Conservation (phyloP, 139 green algal species). For the Chlorella vulgaris region DNA sequence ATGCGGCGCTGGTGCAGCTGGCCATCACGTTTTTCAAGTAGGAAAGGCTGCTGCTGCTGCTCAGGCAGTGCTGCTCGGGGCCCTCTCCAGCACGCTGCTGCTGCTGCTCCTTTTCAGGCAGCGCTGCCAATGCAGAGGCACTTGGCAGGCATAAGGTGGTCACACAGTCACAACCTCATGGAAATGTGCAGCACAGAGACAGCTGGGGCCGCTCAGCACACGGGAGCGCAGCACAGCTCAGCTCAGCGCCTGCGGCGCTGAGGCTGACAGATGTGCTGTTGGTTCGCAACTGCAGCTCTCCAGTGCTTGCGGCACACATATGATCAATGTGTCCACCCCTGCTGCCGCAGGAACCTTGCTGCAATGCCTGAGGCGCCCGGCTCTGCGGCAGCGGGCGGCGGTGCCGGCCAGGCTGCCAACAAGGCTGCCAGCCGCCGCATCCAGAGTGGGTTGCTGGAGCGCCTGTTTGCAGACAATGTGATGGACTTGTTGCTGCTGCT, state of each 20-base stretch:
- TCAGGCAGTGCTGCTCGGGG: neutral
- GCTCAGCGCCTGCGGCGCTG: too few relatives aligned
- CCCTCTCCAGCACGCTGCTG: neutral
- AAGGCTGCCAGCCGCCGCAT: slow-evolving; percentile 9
- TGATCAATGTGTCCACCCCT: too few relatives aligned
- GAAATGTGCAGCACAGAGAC: too few relatives aligned
- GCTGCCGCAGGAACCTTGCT: slow-evolving; percentile 76
- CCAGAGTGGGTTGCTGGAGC: slow-evolving; percentile 52
- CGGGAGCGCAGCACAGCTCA: too few relatives aligned
- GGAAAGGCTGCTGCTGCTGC: neutral
- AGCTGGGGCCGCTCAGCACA: too few relatives aligned
- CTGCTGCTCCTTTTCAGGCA: too few relatives aligned
- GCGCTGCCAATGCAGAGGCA: too few relatives aligned
- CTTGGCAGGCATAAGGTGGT: too few relatives aligned
- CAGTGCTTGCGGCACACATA: too few relatives aligned
- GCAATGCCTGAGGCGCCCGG: slow-evolving; percentile 59
- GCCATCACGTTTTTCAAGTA: slow-evolving; percentile 81
- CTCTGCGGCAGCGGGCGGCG: neutral
- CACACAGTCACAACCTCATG: too few relatives aligned
- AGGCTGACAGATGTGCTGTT: neutral
- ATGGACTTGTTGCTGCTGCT: slow-evolving; percentile 78
- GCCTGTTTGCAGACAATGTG: slow-evolving; percentile 66
- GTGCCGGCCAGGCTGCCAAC: neutral
- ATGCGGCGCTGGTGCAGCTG: slow-evolving; percentile 80
- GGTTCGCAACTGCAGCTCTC: too few relatives aligned